Conservation (phyloP, 441 rosid genomes). For the Aquilaria agallochum region DNA sequence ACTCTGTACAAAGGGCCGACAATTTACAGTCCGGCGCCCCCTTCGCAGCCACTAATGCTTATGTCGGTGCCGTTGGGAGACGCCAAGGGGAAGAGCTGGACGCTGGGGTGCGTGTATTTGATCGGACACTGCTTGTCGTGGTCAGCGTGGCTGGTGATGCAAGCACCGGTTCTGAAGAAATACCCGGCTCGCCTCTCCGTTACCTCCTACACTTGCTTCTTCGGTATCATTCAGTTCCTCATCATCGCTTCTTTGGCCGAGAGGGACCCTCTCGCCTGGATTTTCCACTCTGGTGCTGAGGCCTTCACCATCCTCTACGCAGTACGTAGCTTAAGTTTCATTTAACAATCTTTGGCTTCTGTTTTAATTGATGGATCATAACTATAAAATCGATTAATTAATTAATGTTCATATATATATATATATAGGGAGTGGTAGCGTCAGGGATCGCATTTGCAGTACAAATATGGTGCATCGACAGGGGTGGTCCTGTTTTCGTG, state of each 20-base stretch:
- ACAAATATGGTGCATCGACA: slow-evolving; percentile 95
- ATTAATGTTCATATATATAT: slow-evolving; percentile 6
- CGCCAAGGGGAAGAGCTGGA: slow-evolving; percentile 74
- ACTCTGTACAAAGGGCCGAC: slow-evolving; percentile 82
- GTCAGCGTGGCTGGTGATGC: slow-evolving; percentile 96
- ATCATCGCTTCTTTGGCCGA: slow-evolving; percentile 66
- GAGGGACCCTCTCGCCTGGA: slow-evolving; percentile 62
- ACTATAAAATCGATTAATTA: too few relatives aligned
- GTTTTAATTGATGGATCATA: neutral
- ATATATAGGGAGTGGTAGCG: slow-evolving; percentile 75
- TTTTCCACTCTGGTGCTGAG: slow-evolving; percentile 71
- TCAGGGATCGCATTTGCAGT: slow-evolving; percentile 95
- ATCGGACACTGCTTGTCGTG: slow-evolving; percentile 92
- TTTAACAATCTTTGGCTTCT: too few relatives aligned
- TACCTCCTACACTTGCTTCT: slow-evolving; percentile 88
- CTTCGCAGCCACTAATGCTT: slow-evolving; percentile 19
- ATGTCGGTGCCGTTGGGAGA: slow-evolving; percentile 52
- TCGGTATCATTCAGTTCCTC: slow-evolving; percentile 84
- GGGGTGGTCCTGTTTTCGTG: slow-evolving; percentile 95
- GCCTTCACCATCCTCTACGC: slow-evolving; percentile 86
- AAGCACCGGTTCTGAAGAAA: slow-evolving; percentile 83
- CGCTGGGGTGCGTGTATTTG: slow-evolving; percentile 74
- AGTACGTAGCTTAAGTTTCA: slow-evolving; percentile 31
- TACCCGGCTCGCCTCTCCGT: slow-evolving; percentile 92
- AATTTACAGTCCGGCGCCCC: slow-evolving; percentile 52